Conservation (phyloP, 1,139 yeast genomes). For the Geotrichum cucujoidarum region DNA sequence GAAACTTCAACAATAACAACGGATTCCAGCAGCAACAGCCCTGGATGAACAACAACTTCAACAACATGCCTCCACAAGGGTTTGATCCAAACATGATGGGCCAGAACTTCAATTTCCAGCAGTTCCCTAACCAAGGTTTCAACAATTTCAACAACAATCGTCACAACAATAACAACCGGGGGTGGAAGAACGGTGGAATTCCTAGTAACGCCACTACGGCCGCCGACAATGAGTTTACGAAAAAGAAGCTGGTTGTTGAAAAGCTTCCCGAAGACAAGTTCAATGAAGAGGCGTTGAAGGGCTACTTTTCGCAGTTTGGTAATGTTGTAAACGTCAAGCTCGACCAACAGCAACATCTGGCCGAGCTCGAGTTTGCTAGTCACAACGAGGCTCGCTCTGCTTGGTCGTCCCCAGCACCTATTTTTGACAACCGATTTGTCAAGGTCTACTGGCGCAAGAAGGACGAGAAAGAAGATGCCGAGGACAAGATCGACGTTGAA, state of each 20-base stretch:
- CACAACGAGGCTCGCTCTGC: conserved; percentile 42
- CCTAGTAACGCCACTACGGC: conserved; percentile 23
- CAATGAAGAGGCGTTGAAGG: conserved; percentile 34
- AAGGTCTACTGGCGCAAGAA: conserved; percentile 42
- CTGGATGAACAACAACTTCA: neutral
- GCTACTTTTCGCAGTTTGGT: conserved; percentile 44
- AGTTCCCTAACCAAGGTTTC: conserved; percentile 18
- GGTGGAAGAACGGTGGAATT: conserved; percentile 21
- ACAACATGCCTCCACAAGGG: conserved; percentile 17
- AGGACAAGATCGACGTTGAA: conserved; percentile 37
- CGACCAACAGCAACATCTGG: conserved; percentile 31
- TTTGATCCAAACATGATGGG: neutral
- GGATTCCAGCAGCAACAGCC: conserved; percentile 13
- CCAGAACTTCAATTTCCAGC: conserved; percentile 11
- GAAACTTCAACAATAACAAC: conserved; percentile 12
- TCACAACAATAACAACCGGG: neutral
- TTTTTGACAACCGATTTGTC: conserved; percentile 47
- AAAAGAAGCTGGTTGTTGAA: conserved; percentile 38
- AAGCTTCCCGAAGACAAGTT: conserved; percentile 43
- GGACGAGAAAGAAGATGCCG: conserved; percentile 13
- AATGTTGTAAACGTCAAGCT: conserved; percentile 34
- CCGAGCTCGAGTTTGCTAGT: conserved; percentile 40
- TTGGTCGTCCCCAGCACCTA: conserved; percentile 43
- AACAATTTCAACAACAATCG: conserved; percentile 15
- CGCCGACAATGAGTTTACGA: conserved; percentile 25